Base-by-base conservation (phyloP, 2,329 filamentous ascomycete species). In the Atkinsonella texensis region DNA sequence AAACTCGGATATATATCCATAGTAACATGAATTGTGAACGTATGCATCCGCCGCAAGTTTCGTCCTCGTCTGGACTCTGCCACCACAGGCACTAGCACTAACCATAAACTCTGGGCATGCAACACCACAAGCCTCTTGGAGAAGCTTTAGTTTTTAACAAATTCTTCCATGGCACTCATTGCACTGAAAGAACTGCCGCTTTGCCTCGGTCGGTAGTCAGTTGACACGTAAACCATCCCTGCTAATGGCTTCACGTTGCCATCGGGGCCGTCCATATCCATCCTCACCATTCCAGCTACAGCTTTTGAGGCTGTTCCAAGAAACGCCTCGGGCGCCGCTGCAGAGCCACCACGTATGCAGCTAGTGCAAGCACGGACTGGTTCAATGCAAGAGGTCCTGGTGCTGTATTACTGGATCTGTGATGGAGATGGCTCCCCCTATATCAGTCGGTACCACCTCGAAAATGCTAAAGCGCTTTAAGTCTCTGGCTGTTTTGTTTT, bases 291-390 rank as follows among this genome's bases (percentile, higher is more conserved):
- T 12, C 66, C 3, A 72, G 47, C 20, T 74, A 35, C 7, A 55
- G 58, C 0, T 69, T 69, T 10, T 67, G 58, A 2, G 75, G 56
- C 0, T 71, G 68, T 3, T 73, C 61, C 17, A 58, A 56, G n/a
- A 15, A 62, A 54, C 11, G 12, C 32, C 32, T 33, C 32, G 32
- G 12, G 12, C 32, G 12, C 10, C 73, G 59, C 54, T 72, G 67
- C 2, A 64, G 72, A 65, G 0, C 70, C 0, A 60, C 62, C 4
- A 68, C 68, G 0, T 75, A 75, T 47, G 59, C 67, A 0, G 59
- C 61, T 3, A 69, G 70, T 0, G 71, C 70, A 0, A 74, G 74
- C 49, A 58, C 60, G 45, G 63, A 74, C 52, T 75, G 72, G 73
- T 54, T 75, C 10, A 54, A 62, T 13, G 56, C 58, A 15, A 61